Conservation (phyloP, 768 basidiomycete species). For the Mycena vulgaris region DNA sequence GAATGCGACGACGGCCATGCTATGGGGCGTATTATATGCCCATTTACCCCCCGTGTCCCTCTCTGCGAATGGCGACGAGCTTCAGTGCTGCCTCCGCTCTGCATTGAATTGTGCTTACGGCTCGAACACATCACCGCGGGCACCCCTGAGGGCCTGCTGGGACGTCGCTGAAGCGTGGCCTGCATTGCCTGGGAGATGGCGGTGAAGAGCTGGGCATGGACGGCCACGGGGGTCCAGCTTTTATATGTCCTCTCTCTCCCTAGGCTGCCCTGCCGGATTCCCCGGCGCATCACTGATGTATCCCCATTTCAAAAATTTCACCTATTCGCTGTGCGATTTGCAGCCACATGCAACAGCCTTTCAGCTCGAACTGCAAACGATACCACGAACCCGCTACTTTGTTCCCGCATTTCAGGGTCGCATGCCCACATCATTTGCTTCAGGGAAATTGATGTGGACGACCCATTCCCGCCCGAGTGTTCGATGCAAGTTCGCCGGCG, state of each 20-base stretch:
- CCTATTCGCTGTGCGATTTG: too few relatives aligned
- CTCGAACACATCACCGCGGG: neutral
- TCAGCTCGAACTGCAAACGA: too few relatives aligned
- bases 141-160: neutral
- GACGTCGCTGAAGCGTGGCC: neutral
- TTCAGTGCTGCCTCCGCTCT: neutral
- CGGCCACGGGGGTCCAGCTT: neutral
- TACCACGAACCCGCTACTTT: too few relatives aligned
- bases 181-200: neutral
- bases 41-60: neutral
- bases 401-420: too few relatives aligned
- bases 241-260: conserved; percentile 5
- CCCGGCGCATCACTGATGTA: too few relatives aligned
- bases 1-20: neutral
- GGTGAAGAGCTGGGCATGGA: neutral
- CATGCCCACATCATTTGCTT: too few relatives aligned
- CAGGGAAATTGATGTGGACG: too few relatives aligned
- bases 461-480: too few relatives aligned
- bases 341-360: too few relatives aligned
- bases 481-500: too few relatives aligned
- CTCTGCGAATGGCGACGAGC: neutral
- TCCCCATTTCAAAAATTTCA: neutral
- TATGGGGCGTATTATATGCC: neutral
- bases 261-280: too few relatives aligned
- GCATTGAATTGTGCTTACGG: conserved; percentile 4